A percentile compares a stretch with the other conserved stretches of the same genome.
phyloP scores from a whole-genome alignment of 2,329 filamentous ascomycete species.

The Pseudomassariella vexata region DNA sequence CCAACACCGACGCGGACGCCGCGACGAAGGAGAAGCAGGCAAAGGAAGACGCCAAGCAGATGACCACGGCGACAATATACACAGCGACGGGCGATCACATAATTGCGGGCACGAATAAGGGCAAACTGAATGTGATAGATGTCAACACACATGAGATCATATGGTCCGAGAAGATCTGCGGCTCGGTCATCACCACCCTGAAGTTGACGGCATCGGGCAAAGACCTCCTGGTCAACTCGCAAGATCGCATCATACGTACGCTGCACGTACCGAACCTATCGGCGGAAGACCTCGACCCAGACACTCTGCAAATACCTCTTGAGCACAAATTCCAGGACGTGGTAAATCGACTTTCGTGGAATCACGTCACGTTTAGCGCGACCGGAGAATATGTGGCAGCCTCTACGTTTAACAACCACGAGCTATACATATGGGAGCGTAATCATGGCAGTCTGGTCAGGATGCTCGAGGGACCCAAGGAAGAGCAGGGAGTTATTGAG shows the following conservation, averaged over 20 bases:
- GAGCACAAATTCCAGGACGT: constrained; percentile 99
- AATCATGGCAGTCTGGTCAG: constrained; percentile 90
- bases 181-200: constrained; percentile 81
- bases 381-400: constrained; percentile 95
- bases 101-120: constrained; percentile 88
- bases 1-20: constrained; percentile 63
- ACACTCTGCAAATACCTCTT: constrained; percentile 82
- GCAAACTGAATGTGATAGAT: constrained; percentile 93
- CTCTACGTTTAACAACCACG: constrained; percentile 96
- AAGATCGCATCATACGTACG: constrained; percentile 91
- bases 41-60: constrained; percentile 89
- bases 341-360: constrained; percentile 92
- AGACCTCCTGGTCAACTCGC: constrained; percentile 85
- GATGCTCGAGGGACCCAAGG: constrained; percentile 93
- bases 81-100: constrained; percentile 82
- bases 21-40: constrained; percentile 74
- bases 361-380: constrained; percentile 90
- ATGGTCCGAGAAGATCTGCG: constrained; percentile 83
- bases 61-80: constrained; percentile 89
- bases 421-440: constrained; percentile 97
- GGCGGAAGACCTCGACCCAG: constrained; percentile 64
- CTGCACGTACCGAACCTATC: constrained; percentile 79
- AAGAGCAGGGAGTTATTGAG: constrained; percentile 93
- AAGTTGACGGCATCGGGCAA: constrained; percentile 79
- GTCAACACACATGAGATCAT: constrained; percentile 74